Evolutionary conservation across 352 stramenopile species (phyloP).

Genomic region (Achlya hypogyna): DNA sequence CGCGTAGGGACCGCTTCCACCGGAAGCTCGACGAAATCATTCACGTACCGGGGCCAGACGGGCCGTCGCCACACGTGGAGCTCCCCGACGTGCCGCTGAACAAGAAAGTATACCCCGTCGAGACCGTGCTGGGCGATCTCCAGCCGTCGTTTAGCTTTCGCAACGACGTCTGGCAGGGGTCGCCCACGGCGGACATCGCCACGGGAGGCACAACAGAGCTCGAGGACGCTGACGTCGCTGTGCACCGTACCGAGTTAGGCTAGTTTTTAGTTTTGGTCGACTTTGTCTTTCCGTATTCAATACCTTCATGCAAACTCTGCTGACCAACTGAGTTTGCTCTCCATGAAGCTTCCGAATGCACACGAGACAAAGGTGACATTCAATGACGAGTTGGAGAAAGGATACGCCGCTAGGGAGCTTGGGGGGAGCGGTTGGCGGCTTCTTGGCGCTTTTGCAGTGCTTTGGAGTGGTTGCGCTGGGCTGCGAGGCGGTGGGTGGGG

Average conservation of each 20-base stretch:
- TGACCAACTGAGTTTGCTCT: too few relatives aligned
- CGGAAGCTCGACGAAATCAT: conserved; percentile 67
- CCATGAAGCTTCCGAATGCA: too few relatives aligned
- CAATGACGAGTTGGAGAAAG: too few relatives aligned
- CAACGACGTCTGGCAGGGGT: conserved; percentile 1
- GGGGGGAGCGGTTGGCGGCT: too few relatives aligned
- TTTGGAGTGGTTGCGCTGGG: neutral
- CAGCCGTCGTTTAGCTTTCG: conserved; percentile 18
- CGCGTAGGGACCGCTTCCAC: conserved; percentile 40
- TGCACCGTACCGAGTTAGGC: too few relatives aligned
- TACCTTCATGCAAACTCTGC: too few relatives aligned
- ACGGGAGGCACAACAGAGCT: neutral
- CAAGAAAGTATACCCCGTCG: conserved; percentile 11
- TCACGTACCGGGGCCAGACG: conserved; percentile 37
- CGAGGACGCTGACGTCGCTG: neutral
- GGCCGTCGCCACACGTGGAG: conserved; percentile 19
- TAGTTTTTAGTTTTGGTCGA: too few relatives aligned
- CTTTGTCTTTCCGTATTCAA: too few relatives aligned
- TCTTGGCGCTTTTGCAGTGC: neutral
- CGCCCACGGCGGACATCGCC: neutral
- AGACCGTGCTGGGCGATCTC: neutral
- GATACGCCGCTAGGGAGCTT: too few relatives aligned
- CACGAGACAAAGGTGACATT: too few relatives aligned
- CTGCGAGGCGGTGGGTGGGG: neutral
- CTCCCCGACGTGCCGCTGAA: neutral